Conservation (phyloP, 768 basidiomycete genomes). For the Daedaleopsis sinensis region DNA sequence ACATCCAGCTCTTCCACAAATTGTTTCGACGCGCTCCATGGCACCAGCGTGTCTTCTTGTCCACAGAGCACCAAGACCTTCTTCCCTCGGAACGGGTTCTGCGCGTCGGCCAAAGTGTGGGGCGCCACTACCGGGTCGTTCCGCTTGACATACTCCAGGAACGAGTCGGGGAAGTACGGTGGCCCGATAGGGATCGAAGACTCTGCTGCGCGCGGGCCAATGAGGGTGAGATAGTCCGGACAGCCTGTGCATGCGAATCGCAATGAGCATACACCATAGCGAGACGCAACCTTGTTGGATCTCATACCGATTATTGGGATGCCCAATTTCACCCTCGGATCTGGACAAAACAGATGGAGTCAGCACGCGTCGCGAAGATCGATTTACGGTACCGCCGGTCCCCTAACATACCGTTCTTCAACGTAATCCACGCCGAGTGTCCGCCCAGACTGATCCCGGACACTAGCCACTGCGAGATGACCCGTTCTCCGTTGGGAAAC, state of each 20-base stretch:
- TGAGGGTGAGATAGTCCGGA: constrained; percentile 63
- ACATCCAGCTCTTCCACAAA: constrained; percentile 62
- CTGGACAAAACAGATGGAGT: constrained; percentile 27
- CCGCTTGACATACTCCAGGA: constrained; percentile 47
- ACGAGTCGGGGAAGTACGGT: constrained; percentile 60
- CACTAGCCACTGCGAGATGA: constrained; percentile 67
- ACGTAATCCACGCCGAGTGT: constrained; percentile 76
- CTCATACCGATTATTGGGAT: constrained; percentile 40
- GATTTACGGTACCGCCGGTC: no score
- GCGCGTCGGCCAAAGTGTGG: constrained; percentile 37
- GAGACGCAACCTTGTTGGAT: constrained; percentile 36
- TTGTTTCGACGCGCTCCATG: constrained; percentile 54
- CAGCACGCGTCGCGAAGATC: no score
- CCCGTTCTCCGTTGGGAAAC: constrained; percentile 65
- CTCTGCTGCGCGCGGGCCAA: constrained; percentile 52
- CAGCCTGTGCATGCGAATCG: constrained; percentile 65
- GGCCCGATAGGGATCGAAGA: constrained; percentile 45
- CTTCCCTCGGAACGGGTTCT: constrained; percentile 69
- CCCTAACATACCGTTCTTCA: constrained; percentile 43
- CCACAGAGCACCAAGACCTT: constrained; percentile 75
- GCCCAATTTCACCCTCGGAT: constrained; percentile 44
- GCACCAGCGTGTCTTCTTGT: constrained; percentile 65
- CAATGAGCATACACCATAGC: neutral
- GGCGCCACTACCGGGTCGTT: constrained; percentile 49
- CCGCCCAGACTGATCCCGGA: constrained; percentile 83